Evolutionary conservation across 2,329 filamentous ascomycete species (phyloP), one percentile per base, ranked within the genome.

Genomic region (Mycosphaerelloides madeirae): DNA sequence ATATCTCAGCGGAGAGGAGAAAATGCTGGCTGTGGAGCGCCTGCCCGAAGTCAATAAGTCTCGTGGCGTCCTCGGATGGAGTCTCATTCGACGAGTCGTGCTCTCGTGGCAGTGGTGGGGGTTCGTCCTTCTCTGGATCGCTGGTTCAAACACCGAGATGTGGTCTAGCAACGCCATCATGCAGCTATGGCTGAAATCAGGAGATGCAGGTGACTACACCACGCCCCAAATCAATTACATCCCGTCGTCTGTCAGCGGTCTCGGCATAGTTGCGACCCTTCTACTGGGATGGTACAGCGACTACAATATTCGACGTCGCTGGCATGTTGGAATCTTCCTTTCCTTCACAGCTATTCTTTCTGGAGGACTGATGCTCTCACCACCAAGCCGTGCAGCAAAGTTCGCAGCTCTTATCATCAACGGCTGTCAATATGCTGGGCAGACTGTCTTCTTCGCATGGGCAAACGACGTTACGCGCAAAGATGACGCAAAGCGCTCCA

Each of bases 1-100:
- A 54, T 79, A 77, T 61, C 46, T 59, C 16, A 54, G 34, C 3
- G 43, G 47, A 3, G 41, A 38, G 13, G 57, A 59, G 41, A 50
- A 45, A 14, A 36, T 32, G 2, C 43, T 59, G 15, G 56, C 55
- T 1, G 44, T 57, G 4, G 50, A 52, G 32, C 55, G 56, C 1
- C 38, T 59, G 11, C 56, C 56, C 1, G 52, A 56, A 42, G 55
- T 59, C 8, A 40, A 41, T 3, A 56, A 53, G 16, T 22, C 44
- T 14, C 51, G 56, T 14, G 56, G 56, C 15, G 49, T 49, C 9
- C 43, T 59, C 3, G 56, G 56, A 5, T 50, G 48, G 45, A 53
- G 51, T 9, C 43, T 59, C 3, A 44, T 59, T 9, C 46, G 46
- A 2, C 48, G 56, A 6, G 56, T 57, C 5, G 41, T 57, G 1